Percentiles rank a stretch among this genome's conserved stretches.
These are phyloP conservation scores for Fusarium sarcochroum DNA, from an alignment of 2,329 filamentous ascomycete species.

Conservation along the genomic window DNA sequence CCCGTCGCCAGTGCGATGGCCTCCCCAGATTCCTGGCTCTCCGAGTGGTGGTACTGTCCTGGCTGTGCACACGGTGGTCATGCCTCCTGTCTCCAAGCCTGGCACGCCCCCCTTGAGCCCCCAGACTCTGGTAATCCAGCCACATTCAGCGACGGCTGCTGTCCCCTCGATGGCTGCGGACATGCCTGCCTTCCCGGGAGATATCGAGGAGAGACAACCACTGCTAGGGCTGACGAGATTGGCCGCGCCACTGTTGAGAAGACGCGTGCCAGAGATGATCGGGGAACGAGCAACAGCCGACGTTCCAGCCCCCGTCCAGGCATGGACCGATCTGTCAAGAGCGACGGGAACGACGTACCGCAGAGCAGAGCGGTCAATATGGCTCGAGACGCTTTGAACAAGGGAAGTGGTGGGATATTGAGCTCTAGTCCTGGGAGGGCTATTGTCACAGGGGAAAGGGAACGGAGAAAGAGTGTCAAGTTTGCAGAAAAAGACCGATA, in stretches of 20 bases:
- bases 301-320: constrained; percentile 50
- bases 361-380: constrained; percentile 73
- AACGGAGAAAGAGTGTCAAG: constrained; percentile 75
- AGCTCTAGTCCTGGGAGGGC: constrained; percentile 65
- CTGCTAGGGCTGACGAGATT: constrained; percentile 65
- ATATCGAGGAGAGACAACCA: constrained; percentile 65
- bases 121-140: constrained; percentile 38
- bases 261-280: constrained; percentile 47
- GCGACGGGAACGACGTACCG: constrained; percentile 67
- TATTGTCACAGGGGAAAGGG: constrained; percentile 59
- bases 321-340: constrained; percentile 51
- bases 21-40: constrained; percentile 47
- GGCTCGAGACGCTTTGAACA: constrained; percentile 67
- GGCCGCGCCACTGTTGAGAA: constrained; percentile 62
- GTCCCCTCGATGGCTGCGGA: constrained; percentile 75
- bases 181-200: constrained; percentile 73
- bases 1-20: constrained; percentile 51
- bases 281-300: constrained; percentile 45
- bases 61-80: constrained; percentile 75
- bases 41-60: constrained; percentile 74
- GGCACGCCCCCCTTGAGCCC: constrained; percentile 62
- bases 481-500: constrained; percentile 62
- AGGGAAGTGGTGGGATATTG: constrained; percentile 56
- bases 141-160: constrained; percentile 68
- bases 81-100: constrained; percentile 69